Evolutionary conservation across 805 yeast genomes (phyloP), one percentile per base, ranked within the genome.

Genomic region (Candida railenensis): DNA sequence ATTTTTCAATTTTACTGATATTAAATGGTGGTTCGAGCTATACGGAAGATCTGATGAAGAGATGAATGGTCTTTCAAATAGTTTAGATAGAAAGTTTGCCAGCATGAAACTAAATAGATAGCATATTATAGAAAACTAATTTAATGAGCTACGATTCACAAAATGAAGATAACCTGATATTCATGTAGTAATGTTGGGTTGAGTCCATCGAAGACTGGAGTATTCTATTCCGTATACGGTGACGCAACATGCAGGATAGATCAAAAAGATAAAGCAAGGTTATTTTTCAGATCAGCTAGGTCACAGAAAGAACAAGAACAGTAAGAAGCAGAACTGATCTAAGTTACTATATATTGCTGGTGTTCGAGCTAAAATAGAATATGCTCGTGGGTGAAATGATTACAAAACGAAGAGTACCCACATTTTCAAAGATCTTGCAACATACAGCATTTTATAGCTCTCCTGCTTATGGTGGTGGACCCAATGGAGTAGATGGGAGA

Each of bases 21-120:
- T 84, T n/a, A 77, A 79, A 52, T 92, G 96, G 92, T 91, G 98
- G 98, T 80, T 77, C 58, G 95, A 89, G 55, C 67, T 87, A 21
- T 88, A 85, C 59, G 96, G 96, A 0, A 68, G 92, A 44, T 69
- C 81, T 3, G 85, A 87, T 58, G 80, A 81, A 48, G 76, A 70
- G 44, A 70, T 74, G 74, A 73, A 74, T 49, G 74, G 72, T 22
- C 55, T 68, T 28, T 65, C 71, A 3, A 67, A 67, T 47, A 66
- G 74, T 0, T 55, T 72, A 19, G 76, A 71, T 42, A 53, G 65
- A 28, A 72, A 71, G 49, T 70, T 71, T 56, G 76, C 76, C 4
- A 63, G 65, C 48, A 64, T 68, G 67, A 67, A 57, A 37, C 28
- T 63, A 16, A 46, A 45, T 15, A 42, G 22, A 16, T 37, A 18